A percentile compares a stretch with the other conserved stretches of the same genome.
Evolutionary conservation across 768 basidiomycete genomes (phyloP).

Genomic region (Chlorophyllum brunneum): DNA sequence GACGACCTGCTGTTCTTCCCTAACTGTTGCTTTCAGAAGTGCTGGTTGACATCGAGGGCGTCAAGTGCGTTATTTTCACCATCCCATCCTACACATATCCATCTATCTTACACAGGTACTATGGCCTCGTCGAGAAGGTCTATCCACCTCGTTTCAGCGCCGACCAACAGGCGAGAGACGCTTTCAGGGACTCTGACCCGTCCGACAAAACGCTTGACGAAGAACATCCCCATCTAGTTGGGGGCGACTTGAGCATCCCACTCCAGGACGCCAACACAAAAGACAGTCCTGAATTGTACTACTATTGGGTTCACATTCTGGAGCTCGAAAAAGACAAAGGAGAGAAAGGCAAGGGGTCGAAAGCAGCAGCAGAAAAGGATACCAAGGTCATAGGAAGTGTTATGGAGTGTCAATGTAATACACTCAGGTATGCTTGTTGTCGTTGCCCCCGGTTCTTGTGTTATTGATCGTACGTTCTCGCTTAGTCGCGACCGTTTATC

Average conservation of each 20-base stretch:
- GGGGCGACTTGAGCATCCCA: conserved; percentile 74
- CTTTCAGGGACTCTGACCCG: conserved; percentile 45
- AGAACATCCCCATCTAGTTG: conserved; percentile 62
- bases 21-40: conserved; percentile 51
- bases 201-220: conserved; percentile 36
- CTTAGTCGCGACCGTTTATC: conserved; percentile 88
- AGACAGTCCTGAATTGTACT: conserved; percentile 82
- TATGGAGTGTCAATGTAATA: conserved; percentile 77
- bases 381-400: conserved; percentile 69
- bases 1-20: conserved; percentile 15
- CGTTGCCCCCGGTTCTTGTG: conserved; percentile 1
- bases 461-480: conserved; percentile 8
- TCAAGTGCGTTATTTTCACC: conserved; percentile 55
- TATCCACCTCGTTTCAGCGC: conserved; percentile 58
- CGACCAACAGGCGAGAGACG: conserved; percentile 45
- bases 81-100: conserved; percentile 5
- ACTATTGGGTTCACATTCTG: conserved; percentile 84
- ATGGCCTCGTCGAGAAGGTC: conserved; percentile 76
- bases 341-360: conserved; percentile 51
- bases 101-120: conserved; percentile 52
- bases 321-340: conserved; percentile 72
- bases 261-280: conserved; percentile 62
- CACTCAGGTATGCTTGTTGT: conserved; percentile 61
- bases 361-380: conserved; percentile 45
- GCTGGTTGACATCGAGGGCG: conserved; percentile 81